Conservation (phyloP, 2,329 filamentous ascomycete genomes). For the Alternaria longipes region DNA sequence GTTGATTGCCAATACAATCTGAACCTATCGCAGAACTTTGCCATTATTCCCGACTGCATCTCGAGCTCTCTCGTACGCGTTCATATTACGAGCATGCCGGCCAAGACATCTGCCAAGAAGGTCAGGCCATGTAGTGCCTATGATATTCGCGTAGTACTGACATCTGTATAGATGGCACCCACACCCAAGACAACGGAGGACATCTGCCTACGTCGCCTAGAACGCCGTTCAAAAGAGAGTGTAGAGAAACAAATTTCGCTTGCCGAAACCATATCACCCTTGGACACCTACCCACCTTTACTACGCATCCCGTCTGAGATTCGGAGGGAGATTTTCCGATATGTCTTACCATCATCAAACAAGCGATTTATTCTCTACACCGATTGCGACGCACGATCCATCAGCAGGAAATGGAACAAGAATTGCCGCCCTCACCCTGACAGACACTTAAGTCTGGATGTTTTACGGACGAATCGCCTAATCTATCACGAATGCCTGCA, state of each 20-base stretch:
- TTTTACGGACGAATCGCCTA: constrained; percentile 49
- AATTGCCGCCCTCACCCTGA: constrained; percentile 48
- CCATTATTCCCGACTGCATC: constrained; percentile 4
- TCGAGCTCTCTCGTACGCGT: constrained; percentile 6
- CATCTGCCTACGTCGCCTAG: constrained; percentile 36
- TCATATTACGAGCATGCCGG: constrained; percentile 37
- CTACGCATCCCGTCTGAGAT: constrained; percentile 52
- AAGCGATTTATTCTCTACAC: constrained; percentile 59
- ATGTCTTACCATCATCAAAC: constrained; percentile 49
- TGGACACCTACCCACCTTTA: constrained; percentile 49
- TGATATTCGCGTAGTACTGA: constrained; percentile 24
- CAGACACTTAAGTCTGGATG: constrained; percentile 44
- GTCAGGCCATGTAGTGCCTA: constrained; percentile 33
- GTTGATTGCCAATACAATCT: constrained; percentile 6
- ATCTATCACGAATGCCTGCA: constrained; percentile 53
- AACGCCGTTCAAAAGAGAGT: constrained; percentile 40
- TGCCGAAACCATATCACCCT: constrained; percentile 48
- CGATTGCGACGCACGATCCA: constrained; percentile 50
- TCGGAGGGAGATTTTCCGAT: constrained; percentile 50
- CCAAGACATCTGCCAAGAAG: constrained; percentile 47
- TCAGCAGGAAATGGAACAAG: constrained; percentile 52
- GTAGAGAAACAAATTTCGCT: constrained; percentile 49
- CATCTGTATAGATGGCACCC: constrained; percentile 37
- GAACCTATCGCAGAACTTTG: constrained; percentile 7
- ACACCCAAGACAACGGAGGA: constrained; percentile 39